These are phyloP conservation scores for Plasmodium sp. DNA, from an alignment of 169 alveolate species.

Conservation along the genomic window DNA sequence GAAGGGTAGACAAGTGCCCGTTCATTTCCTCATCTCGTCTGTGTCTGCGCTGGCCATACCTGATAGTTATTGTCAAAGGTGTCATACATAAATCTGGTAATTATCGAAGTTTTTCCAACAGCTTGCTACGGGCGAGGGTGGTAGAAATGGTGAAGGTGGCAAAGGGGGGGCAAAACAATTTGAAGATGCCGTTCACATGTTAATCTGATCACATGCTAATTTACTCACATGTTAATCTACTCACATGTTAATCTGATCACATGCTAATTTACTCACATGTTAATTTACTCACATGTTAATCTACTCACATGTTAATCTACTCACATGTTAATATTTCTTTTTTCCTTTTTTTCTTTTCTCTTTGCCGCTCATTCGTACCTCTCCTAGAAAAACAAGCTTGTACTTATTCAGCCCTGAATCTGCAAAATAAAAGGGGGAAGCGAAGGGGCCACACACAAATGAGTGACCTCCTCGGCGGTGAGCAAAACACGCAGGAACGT, in stretches of 20 bases:
- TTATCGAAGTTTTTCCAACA: conserved; percentile 99
- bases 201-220: background rate
- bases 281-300: background rate
- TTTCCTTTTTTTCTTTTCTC: background rate
- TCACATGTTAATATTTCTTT: background rate
- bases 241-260: background rate
- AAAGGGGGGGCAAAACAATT: background rate
- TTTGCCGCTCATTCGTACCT: conserved; percentile 26
- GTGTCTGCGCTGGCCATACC: conserved; percentile 75
- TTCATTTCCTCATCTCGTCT: background rate
- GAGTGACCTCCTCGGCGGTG: background rate
- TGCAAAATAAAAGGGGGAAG: background rate
- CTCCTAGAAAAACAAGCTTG: conserved; percentile 96
- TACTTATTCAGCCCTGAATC: conserved; percentile 86
- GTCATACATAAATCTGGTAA: conserved; percentile 97
- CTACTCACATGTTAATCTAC: background rate
- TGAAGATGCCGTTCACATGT: background rate
- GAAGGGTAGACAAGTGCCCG: background rate
- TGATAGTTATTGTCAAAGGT: conserved; percentile 96
- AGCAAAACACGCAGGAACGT: background rate
- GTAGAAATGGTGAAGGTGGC: background rate
- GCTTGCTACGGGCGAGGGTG: conserved; percentile 86
- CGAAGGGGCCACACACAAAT: background rate
- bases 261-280: background rate
- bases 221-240: background rate